Evolutionary conservation across 208 protist species (phyloP), one percentile per base, ranked within the genome.

Genomic region (Leishmania tarentolae): DNA sequence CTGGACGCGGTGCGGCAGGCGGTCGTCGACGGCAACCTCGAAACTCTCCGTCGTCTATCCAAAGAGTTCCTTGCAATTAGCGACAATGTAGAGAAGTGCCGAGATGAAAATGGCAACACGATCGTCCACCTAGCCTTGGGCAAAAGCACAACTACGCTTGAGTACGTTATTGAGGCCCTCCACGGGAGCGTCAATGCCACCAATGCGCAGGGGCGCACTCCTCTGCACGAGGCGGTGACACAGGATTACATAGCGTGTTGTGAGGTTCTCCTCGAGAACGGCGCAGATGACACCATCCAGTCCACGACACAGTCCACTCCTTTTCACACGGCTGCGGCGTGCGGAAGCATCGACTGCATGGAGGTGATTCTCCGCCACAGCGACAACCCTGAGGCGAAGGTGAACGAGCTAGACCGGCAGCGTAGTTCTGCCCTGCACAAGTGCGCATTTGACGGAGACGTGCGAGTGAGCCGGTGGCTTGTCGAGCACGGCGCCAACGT

Each of bases 301-400:
- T 91, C 93, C 31, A 76, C 90, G 72, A 97, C 93, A 17, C 87
- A 96, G 81, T 98, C 93, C 40, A 98, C 95, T 6, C 93, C 95
- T 28, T 97, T 98, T 83, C 94, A 97, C 84, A 97, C 93, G 28
- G 95, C 95, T 3, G 95, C 95, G 8, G 91, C 94, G 31, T 97
- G 94, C 83, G 94, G 94, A 35, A 96, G 93, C 79, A 93, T 97
- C 69, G 93, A 97, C 75, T 96, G 91, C 83, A 94, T 98, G 91
- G 93, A 98, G 74, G 82, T 94, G 65, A 88, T 98, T 21, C 83
- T 97, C 50, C 87, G 86, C 31, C 86, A 91, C 83, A 95, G 89
- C 77, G 86, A 90, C 37, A 82, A 95, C 21, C 88, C 93, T 19
- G 63, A 75, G 9, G 84, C 68, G 19, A 95, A 96, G 80, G 93